Conservation (phyloP, 2,329 filamentous ascomycete genomes). For the Epichloe bromicola region DNA sequence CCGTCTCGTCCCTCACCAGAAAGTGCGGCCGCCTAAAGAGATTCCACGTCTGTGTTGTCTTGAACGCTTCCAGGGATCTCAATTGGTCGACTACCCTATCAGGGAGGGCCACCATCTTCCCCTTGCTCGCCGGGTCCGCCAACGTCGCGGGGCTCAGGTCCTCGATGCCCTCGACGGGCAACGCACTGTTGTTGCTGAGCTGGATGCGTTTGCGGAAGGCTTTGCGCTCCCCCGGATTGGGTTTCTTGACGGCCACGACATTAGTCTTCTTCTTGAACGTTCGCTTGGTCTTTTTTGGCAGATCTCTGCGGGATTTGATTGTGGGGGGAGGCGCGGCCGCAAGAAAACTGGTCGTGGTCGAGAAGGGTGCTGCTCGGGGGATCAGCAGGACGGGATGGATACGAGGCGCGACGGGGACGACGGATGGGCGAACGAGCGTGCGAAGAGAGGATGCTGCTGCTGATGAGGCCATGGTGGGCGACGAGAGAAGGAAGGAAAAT, state of each 20-base stretch:
- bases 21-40: slow-evolving; percentile 73
- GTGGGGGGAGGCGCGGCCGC: slow-evolving; percentile 17
- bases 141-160: slow-evolving; percentile 45
- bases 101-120: slow-evolving; percentile 57
- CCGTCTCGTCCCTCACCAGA: slow-evolving; percentile 66
- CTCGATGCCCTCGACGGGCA: slow-evolving; percentile 57
- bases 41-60: slow-evolving; percentile 75
- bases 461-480: slow-evolving; percentile 4
- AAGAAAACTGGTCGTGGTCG: slow-evolving; percentile 19
- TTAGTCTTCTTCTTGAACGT: slow-evolving; percentile 40
- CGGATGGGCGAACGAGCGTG: slow-evolving; percentile 26
- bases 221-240: slow-evolving; percentile 74
- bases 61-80: slow-evolving; percentile 79
- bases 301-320: slow-evolving; percentile 23
- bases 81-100: slow-evolving; percentile 63
- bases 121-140: slow-evolving; percentile 40
- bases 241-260: slow-evolving; percentile 37
- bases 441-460: slow-evolving; percentile 21
- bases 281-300: slow-evolving; percentile 27
- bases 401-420: slow-evolving; percentile 18
- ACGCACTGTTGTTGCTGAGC: slow-evolving; percentile 85
- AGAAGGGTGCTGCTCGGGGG: slow-evolving; percentile 26
- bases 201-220: slow-evolving; percentile 78
- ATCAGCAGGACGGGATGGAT: slow-evolving; percentile 16
- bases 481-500: neutral